A percentile compares a stretch with the other conserved stretches of the same genome.
These are phyloP conservation scores for Fraxinus paxiana DNA, from an alignment of 305 asterid genomes.

Conservation along the genomic window DNA sequence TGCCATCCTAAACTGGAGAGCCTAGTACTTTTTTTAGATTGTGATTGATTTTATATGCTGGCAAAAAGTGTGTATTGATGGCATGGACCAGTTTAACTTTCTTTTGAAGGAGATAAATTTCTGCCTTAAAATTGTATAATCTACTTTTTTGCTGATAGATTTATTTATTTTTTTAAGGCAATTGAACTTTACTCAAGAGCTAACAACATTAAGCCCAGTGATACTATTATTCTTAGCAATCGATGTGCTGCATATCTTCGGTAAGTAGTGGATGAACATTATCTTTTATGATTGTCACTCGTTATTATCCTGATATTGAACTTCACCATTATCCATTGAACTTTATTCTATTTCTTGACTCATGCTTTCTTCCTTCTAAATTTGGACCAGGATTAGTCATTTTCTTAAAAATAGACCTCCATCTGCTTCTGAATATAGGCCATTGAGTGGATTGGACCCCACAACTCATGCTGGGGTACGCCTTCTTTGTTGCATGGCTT, in stretches of 20 bases:
- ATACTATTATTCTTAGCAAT: slow-evolving; percentile 68
- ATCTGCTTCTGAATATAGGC: slow-evolving; percentile 67
- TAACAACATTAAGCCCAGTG: slow-evolving; percentile 66
- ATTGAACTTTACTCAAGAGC: slow-evolving; percentile 78
- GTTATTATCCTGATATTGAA: slow-evolving; percentile 2
- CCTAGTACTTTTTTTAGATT: neutral
- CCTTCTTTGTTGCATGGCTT: neutral
- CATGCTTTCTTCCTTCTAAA: slow-evolving; percentile 14
- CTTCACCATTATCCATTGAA: slow-evolving; percentile 4
- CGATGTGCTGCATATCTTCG: slow-evolving; percentile 84
- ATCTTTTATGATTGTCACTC: neutral
- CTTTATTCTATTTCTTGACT: slow-evolving; percentile 3
- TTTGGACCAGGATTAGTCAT: slow-evolving; percentile 55
- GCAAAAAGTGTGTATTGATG: neutral
- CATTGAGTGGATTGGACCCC: slow-evolving; percentile 89
- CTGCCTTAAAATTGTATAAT: slow-evolving; percentile 6
- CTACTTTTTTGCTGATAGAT: slow-evolving; percentile 13
- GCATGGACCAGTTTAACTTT: neutral
- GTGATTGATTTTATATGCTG: neutral
- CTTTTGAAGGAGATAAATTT: neutral
- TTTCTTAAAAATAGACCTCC: slow-evolving; percentile 76
- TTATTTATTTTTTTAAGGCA: slow-evolving; percentile 47
- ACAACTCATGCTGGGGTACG: slow-evolving; percentile 87
- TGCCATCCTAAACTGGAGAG: neutral
- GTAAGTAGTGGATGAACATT: slow-evolving; percentile 34